Evolutionary conservation across 2,329 filamentous ascomycete species (phyloP).

Genomic region (Pseudonectria buxi): DNA sequence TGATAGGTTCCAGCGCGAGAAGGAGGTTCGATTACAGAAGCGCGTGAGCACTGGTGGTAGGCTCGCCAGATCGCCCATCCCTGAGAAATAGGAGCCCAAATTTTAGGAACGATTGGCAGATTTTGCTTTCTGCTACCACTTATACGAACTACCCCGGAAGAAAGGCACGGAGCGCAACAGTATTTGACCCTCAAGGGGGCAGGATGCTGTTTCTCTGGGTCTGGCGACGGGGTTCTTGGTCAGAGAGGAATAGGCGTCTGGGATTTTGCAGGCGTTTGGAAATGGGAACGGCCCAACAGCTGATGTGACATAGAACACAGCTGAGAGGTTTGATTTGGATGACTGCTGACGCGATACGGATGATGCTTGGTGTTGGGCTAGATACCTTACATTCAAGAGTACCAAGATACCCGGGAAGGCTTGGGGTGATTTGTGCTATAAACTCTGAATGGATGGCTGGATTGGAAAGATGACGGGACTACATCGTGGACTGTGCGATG

Average conservation of each 20-base stretch:
- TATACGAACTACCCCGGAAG: conserved; percentile 24
- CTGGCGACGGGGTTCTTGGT: conserved; percentile 15
- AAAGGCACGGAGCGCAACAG: conserved; percentile 13
- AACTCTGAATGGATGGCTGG: conserved; percentile 5
- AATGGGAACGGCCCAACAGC: conserved; percentile 7
- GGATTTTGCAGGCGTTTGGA: conserved; percentile 20
- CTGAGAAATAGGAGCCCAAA: conserved; percentile 49
- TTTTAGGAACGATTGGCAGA: conserved; percentile 33
- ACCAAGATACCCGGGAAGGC: no score
- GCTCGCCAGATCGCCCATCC: conserved; percentile 59
- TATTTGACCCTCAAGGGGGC: conserved; percentile 4
- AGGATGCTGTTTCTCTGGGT: conserved; percentile 7
- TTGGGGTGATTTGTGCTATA: no score
- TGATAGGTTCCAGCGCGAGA: conserved; percentile 53
- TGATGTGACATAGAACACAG: background rate
- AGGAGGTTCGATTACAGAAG: conserved; percentile 67
- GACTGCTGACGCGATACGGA: no score
- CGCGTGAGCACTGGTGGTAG: conserved; percentile 70
- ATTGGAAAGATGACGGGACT: conserved; percentile 14
- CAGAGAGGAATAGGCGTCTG: conserved; percentile 13
- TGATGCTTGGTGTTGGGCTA: no score
- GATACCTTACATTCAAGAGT: no score
- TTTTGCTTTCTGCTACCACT: conserved; percentile 31
- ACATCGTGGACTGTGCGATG: conserved; percentile 7
- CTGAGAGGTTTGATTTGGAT: no score